phyloP scores from a whole-genome alignment of 2,329 filamentous ascomycete species.

The Phaeophleospora eucalypticola region DNA sequence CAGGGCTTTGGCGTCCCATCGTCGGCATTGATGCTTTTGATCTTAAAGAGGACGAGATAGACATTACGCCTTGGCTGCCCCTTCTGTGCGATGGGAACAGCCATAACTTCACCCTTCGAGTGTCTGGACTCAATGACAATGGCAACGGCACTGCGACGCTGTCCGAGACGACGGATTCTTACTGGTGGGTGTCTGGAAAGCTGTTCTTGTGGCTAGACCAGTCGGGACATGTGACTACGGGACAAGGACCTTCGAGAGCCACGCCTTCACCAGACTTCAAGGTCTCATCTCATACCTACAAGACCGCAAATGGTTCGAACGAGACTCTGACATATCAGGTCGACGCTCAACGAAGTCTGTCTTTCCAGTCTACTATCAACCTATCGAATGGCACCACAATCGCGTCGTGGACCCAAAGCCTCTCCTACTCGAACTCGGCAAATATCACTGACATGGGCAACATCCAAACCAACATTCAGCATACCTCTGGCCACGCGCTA shows the following conservation, averaged over 20 bases:
- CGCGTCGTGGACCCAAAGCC: slow-evolving; percentile 56
- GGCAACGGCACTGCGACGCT: slow-evolving; percentile 47
- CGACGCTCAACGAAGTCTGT: slow-evolving; percentile 52
- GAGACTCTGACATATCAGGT: slow-evolving; percentile 54
- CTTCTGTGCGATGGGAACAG: slow-evolving; percentile 60
- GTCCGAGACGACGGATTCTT: slow-evolving; percentile 55
- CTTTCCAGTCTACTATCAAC: slow-evolving; percentile 50
- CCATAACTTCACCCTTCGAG: slow-evolving; percentile 65
- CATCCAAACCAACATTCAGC: slow-evolving; percentile 51
- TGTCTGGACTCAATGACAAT: slow-evolving; percentile 62
- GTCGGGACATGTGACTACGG: slow-evolving; percentile 47
- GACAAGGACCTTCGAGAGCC: slow-evolving; percentile 40
- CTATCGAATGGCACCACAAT: slow-evolving; percentile 44
- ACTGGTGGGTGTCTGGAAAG: slow-evolving; percentile 76
- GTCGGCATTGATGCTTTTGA: slow-evolving; percentile 78
- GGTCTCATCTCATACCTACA: slow-evolving; percentile 48
- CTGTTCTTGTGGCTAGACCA: slow-evolving; percentile 71
- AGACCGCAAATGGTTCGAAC: slow-evolving; percentile 52
- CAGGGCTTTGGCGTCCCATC: slow-evolving; percentile 71
- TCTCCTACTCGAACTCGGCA: slow-evolving; percentile 55
- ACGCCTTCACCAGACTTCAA: slow-evolving; percentile 45
- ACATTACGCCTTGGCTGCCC: slow-evolving; percentile 72
- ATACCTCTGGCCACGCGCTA: slow-evolving; percentile 48
- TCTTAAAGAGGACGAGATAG: slow-evolving; percentile 73
- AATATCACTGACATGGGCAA: slow-evolving; percentile 52